Conservation (phyloP, 2,329 filamentous ascomycete genomes). For the Aspergillus sojae region DNA sequence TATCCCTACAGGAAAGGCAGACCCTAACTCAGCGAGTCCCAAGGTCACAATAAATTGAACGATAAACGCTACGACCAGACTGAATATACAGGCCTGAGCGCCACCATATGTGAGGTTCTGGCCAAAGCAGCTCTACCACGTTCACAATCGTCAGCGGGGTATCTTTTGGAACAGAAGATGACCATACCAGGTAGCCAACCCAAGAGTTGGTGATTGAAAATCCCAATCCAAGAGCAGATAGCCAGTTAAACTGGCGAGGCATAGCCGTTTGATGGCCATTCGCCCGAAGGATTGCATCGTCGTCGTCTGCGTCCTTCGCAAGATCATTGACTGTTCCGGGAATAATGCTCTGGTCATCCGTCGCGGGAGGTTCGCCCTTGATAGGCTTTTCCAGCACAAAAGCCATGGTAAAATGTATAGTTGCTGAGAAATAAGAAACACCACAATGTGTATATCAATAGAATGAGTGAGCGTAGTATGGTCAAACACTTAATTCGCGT, state of each 20-base stretch:
- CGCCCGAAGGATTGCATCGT: conserved; percentile 1
- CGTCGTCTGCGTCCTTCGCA: not conserved
- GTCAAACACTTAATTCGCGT: not conserved
- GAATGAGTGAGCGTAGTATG: not conserved
- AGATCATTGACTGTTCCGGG: not conserved
- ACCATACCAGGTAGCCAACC: conserved; percentile 7
- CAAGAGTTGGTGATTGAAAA: conserved; percentile 10
- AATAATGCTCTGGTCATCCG: not conserved
- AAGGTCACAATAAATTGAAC: conserved; percentile 26
- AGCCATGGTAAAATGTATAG: not conserved
- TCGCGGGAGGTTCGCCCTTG: not conserved
- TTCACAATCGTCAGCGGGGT: not conserved
- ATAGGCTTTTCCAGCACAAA: not conserved
- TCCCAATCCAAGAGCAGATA: conserved; percentile 3
- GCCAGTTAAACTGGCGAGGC: conserved; percentile 6
- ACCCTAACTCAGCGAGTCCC: conserved; percentile 28
- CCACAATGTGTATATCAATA: not conserved
- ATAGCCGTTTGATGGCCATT: conserved; percentile 2
- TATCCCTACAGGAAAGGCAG: conserved; percentile 27
- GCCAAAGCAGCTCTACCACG: conserved; percentile 11
- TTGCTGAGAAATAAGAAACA: not conserved
- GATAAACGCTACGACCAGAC: conserved; percentile 22
- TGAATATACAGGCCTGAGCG: conserved; percentile 23
- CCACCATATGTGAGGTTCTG: conserved; percentile 19
- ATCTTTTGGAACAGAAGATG: not conserved